Evolutionary conservation across 257 asterid genomes (phyloP), one percentile per base, ranked within the genome.

Genomic region (Haberlea rhodopensis): DNA sequence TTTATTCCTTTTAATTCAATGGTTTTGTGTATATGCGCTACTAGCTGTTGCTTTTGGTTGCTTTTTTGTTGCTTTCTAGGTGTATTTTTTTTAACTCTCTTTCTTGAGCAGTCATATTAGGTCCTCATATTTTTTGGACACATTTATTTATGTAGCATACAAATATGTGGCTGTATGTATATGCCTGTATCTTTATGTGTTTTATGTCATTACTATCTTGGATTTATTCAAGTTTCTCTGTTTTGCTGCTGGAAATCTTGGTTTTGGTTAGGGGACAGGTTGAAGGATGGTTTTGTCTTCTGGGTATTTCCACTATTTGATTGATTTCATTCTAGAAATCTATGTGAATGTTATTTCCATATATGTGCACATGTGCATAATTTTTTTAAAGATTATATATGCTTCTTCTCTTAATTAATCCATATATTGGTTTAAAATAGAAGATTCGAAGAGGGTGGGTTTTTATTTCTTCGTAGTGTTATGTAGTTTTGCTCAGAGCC

Each of bases 1-100:
- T 86, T 91, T 80, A 84, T 86, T 86, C 95, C 91, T 86, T 86
- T 85, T 79, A 71, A 75, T 78, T 79, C 79, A 65, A 68, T 72
- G 66, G 78, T 76, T 75, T 73, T 78, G 78, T 79, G 78, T 71
- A 54, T 63, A 53, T 75, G 75, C 70, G 72, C 73, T 75, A n/a
- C 73, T 68, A 64, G 72, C 49, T 73, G 81, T 76, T 79, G 78
- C 84, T 73, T 78, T n/a, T n/a, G n/a, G n/a, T n/a, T n/a, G n/a
- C n/a, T n/a, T n/a, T n/a, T 91, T 88, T 88, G 94, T 81, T 81
- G 79, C 84, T 87, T 88, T 82, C 95, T 81, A 87, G 89, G 85
- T 80, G 78, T 77, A 77, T 40, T 40, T 82, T 86, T 86, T 80
- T 83, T 82, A 79, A 76, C 79, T 90, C 89, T 83, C 84, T 87